Evolutionary conservation across 2,329 filamentous ascomycete genomes (phyloP).

Genomic region (Penicillium glabrum): DNA sequence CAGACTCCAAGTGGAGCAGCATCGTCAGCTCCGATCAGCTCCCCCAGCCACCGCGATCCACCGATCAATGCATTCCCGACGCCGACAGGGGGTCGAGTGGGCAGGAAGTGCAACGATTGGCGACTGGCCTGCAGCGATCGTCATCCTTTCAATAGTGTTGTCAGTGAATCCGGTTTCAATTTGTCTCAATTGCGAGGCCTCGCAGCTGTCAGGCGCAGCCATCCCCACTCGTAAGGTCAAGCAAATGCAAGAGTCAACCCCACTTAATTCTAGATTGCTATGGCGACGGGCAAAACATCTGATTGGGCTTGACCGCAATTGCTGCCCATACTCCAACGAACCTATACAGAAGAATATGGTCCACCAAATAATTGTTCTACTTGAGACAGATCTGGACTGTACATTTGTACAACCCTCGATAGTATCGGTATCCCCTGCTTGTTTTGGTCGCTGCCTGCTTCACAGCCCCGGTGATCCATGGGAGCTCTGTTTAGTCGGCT

Average conservation of each 20-base stretch:
- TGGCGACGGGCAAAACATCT: constrained; percentile 17
- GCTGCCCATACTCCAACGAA: background rate
- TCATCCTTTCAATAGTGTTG: constrained; percentile 11
- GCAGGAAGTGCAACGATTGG: constrained; percentile 16
- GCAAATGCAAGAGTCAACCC: constrained; percentile 3
- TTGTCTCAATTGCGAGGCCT: constrained; percentile 16
- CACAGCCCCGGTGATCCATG: constrained; percentile 7
- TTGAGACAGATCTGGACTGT: constrained; percentile 14
- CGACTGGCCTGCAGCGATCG: constrained; percentile 15
- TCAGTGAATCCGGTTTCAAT: constrained; percentile 21
- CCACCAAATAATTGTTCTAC: background rate
- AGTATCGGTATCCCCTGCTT: constrained; percentile 11
- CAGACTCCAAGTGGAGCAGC: constrained; percentile 13
- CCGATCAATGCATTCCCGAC: constrained; percentile 14
- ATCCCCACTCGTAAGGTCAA: constrained; percentile 6
- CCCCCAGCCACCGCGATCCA: constrained; percentile 25
- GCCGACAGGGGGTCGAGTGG: constrained; percentile 7
- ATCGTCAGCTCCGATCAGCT: constrained; percentile 19
- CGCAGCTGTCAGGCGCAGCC: constrained; percentile 16
- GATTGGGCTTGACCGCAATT: constrained; percentile 9
- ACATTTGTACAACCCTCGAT: background rate
- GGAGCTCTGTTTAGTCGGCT: background rate
- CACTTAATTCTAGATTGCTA: constrained; percentile 16
- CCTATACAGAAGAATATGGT: background rate
- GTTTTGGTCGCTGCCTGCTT: constrained; percentile 16